Conservation (phyloP, 2,329 filamentous ascomycete species). For the Claviceps citrina region DNA sequence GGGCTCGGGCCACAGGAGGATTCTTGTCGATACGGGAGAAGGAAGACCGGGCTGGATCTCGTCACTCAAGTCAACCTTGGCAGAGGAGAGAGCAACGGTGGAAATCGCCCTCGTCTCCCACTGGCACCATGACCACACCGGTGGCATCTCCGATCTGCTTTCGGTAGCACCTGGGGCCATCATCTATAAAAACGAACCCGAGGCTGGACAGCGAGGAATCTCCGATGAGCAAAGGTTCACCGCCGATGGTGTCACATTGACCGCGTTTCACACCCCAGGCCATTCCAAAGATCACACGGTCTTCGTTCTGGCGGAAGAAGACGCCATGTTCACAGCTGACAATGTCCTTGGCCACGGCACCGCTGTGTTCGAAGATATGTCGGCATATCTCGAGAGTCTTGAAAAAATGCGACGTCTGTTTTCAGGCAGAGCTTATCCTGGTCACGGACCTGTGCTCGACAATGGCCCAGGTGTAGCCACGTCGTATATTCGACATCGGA, state of each 20-base stretch:
- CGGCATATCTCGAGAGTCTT: slow-evolving; percentile 52
- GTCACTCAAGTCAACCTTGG: slow-evolving; percentile 48
- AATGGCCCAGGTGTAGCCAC: slow-evolving; percentile 55
- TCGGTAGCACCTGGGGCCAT: slow-evolving; percentile 44
- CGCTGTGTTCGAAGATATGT: slow-evolving; percentile 67
- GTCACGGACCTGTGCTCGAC: slow-evolving; percentile 66
- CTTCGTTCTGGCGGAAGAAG: slow-evolving; percentile 61
- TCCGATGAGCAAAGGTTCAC: slow-evolving; percentile 37
- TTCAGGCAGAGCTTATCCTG: slow-evolving; percentile 62
- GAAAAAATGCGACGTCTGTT: slow-evolving; percentile 53
- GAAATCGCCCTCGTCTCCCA: slow-evolving; percentile 67
- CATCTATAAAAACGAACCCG: slow-evolving; percentile 52
- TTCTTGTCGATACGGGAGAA: slow-evolving; percentile 84
- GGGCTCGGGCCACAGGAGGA: slow-evolving; percentile 54
- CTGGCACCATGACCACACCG: slow-evolving; percentile 79
- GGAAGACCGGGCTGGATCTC: slow-evolving; percentile 60
- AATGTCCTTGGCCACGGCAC: slow-evolving; percentile 81
- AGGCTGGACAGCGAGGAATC: slow-evolving; percentile 28
- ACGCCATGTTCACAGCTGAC: slow-evolving; percentile 77
- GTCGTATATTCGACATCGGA: slow-evolving; percentile 74
- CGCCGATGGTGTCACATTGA: slow-evolving; percentile 48
- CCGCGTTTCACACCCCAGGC: slow-evolving; percentile 45
- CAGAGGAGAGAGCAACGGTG: slow-evolving; percentile 52
- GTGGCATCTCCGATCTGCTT: slow-evolving; percentile 57
- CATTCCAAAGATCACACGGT: slow-evolving; percentile 74